Conservation (phyloP, 768 basidiomycete genomes). For the Auricularia cornea region DNA sequence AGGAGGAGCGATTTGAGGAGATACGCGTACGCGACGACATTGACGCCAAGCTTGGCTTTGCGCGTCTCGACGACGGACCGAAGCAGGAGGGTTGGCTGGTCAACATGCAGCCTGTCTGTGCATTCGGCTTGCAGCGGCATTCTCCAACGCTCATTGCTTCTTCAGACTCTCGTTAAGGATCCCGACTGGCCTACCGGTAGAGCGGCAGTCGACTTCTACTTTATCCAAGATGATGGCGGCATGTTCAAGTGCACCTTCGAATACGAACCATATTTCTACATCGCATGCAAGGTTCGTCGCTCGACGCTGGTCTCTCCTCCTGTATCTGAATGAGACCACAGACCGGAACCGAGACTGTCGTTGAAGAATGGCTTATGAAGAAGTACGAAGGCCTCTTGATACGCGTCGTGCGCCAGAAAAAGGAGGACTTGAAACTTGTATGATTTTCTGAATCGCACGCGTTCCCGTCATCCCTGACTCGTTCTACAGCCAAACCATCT, state of each 20-base stretch:
- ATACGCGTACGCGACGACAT: conserved; percentile 72
- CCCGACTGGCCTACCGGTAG: conserved; percentile 75
- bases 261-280: conserved; percentile 92
- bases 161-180: conserved; percentile 79
- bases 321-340: conserved; percentile 19
- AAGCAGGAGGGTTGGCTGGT: conserved; percentile 87
- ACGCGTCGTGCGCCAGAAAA: conserved; percentile 70
- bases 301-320: conserved; percentile 1
- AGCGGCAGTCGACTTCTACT: conserved; percentile 92
- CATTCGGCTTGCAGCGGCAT: neutral
- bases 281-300: conserved; percentile 78
- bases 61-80: conserved; percentile 67
- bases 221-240: conserved; percentile 92
- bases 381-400: conserved; percentile 82
- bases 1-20: conserved; percentile 80
- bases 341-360: conserved; percentile 77
- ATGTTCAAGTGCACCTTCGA: conserved; percentile 92
- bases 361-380: conserved; percentile 95
- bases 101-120: conserved; percentile 93
- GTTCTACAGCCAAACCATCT: conserved; percentile 73
- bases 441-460: conserved; percentile 6
- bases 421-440: conserved; percentile 83
- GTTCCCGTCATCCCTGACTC: neutral
- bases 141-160: too few species aligned
- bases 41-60: conserved; percentile 90